These are phyloP conservation scores for Microcyclosporella mali DNA, from an alignment of 2,329 filamentous ascomycete genomes.

Conservation along the genomic window DNA sequence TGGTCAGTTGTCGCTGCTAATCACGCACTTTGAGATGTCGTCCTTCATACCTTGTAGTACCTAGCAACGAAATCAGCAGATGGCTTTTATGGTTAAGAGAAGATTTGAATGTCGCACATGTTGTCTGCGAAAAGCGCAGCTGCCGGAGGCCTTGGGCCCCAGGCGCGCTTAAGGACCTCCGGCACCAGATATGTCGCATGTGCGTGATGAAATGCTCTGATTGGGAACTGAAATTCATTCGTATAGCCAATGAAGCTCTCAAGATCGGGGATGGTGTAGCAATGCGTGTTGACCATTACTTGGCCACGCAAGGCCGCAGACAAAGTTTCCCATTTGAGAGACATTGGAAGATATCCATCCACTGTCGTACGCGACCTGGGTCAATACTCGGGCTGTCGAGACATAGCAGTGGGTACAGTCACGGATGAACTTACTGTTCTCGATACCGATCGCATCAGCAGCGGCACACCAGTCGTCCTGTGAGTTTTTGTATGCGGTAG, in stretches of 20 bases:
- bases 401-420: too few relatives aligned
- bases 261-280: slow-evolving; percentile 62
- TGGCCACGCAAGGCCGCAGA: slow-evolving; percentile 59
- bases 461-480: slow-evolving; percentile 64
- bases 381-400: too few relatives aligned
- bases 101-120: too few relatives aligned
- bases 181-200: slow-evolving; percentile 62
- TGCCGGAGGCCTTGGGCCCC: slow-evolving; percentile 35
- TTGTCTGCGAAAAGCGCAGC: slow-evolving; percentile 64
- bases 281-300: slow-evolving; percentile 64
- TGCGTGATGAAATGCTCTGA: slow-evolving; percentile 65
- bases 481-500: slow-evolving; percentile 48
- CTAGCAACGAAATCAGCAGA: too few relatives aligned
- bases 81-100: too few relatives aligned
- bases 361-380: too few relatives aligned
- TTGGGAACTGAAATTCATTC: slow-evolving; percentile 63
- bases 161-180: slow-evolving; percentile 46
- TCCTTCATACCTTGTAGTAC: slow-evolving; percentile 40
- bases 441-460: slow-evolving; percentile 46
- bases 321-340: slow-evolving; percentile 59
- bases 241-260: slow-evolving; percentile 65
- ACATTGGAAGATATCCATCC: slow-evolving; percentile 54
- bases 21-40: too few relatives aligned
- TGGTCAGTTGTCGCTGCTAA: not conserved
- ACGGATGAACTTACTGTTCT: too few relatives aligned